Conservation (phyloP, 2,329 filamentous ascomycete genomes). For the Sarocladium strictum region DNA sequence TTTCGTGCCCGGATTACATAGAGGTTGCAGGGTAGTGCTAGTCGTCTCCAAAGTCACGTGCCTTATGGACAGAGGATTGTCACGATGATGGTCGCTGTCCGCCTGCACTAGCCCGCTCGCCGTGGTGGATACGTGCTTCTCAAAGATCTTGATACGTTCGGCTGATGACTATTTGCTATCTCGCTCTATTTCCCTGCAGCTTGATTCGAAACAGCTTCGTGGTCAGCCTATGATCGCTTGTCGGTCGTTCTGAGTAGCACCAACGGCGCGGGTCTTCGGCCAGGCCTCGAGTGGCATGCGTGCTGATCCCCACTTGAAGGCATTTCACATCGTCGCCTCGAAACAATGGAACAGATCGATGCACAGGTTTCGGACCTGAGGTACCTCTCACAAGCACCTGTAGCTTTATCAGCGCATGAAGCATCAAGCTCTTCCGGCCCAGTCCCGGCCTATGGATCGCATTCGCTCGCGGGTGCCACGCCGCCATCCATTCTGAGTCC, state of each 20-base stretch:
- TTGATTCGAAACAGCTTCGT: too few species aligned
- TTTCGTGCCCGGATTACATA: too few species aligned
- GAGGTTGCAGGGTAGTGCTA: too few species aligned
- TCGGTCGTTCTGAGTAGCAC: background rate
- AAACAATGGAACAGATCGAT: conserved; percentile 47
- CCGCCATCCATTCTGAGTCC: conserved; percentile 25
- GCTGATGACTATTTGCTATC: too few species aligned
- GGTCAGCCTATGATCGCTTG: background rate
- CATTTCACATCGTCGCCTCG: background rate
- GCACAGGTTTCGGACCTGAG: conserved; percentile 49
- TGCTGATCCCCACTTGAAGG: background rate
- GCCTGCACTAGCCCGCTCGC: too few species aligned
- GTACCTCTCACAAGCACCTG: conserved; percentile 38
- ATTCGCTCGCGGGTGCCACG: conserved; percentile 15
- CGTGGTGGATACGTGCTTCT: too few species aligned
- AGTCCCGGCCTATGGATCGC: conserved; percentile 27
- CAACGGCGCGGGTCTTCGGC: background rate
- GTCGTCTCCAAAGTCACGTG: too few species aligned
- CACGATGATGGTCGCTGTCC: too few species aligned
- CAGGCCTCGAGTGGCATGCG: background rate
- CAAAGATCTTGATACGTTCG: too few species aligned
- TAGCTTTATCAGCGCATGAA: conserved; percentile 19
- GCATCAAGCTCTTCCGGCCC: conserved; percentile 18
- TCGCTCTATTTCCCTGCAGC: too few species aligned
- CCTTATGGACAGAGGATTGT: too few species aligned